Evolutionary conservation across 257 asterid species (phyloP), one percentile per base, ranked within the genome.

Genomic region (Ballota nigra): DNA sequence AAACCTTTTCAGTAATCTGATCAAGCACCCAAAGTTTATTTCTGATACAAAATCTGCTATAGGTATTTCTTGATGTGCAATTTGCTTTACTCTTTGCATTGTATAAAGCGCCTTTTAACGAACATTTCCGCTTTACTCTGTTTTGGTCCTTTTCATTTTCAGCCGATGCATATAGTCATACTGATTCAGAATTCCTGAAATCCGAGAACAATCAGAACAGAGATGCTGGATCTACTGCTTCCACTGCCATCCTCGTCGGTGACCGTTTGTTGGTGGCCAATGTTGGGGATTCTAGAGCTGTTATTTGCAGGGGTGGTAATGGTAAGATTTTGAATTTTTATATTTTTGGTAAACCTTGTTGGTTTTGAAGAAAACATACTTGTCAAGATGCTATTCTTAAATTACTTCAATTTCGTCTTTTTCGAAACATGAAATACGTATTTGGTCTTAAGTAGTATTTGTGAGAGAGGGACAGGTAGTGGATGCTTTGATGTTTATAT

Each of bases 181-280:
- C 96, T 13, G 98, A 92, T 82, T 86, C 96, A 3, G 98, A 92
- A 75, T 89, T 92, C 73, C 82, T 92, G 81, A 89, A 92, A 76
- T 88, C 87, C 0, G 96, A 92, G 72, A 82, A 78, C 72, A 80
- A 52, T 76, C 96, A 92, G 75, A 86, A 83, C 69, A 85, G 92
- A 65, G 96, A 92, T 80, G 94, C 98, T 76, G 98, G 98, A 15
- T 92, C 98, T 1, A 92, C 98, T 76, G 98, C 98, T 76, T 92
- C 98, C 20, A 92, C 98, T 68, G 98, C 98, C 64, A 89, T 92
- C 66, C 98, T 92, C 24, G 96, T 92, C 31, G 98, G 96, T 28
- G 91, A 88, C 68, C 94, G 98, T 65, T 76, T 88, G 57, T 76
- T 88, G 85, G 97, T 91, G 69, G 97, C 97, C 59, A 91, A 91